These are phyloP conservation scores for Daldinia sp. DNA, from an alignment of 2,329 filamentous ascomycete species.

Conservation along the genomic window DNA sequence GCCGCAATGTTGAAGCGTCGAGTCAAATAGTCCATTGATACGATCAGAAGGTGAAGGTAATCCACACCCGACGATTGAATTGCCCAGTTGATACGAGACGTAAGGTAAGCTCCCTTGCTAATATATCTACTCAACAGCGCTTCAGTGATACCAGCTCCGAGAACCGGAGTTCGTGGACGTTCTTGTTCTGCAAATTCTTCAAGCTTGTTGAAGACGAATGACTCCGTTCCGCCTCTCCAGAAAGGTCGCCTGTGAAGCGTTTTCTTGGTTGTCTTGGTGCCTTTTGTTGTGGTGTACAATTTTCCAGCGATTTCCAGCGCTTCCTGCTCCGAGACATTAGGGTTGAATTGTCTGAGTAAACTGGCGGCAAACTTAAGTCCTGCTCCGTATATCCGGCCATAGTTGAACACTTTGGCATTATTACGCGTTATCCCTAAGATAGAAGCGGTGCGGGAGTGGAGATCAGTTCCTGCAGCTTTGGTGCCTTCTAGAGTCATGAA, in stretches of 20 bases:
- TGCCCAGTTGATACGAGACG: slow-evolving; percentile 97
- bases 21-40: slow-evolving; percentile 92
- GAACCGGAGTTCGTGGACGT: slow-evolving; percentile 84
- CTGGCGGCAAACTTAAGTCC: slow-evolving; percentile 93
- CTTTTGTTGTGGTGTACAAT: slow-evolving; percentile 90
- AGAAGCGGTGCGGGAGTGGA: slow-evolving; percentile 90
- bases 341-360: slow-evolving; percentile 92
- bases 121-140: slow-evolving; percentile 89
- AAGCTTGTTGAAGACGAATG: slow-evolving; percentile 96
- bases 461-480: slow-evolving; percentile 90
- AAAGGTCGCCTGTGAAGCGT: slow-evolving; percentile 77
- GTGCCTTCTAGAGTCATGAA: slow-evolving; percentile 99
- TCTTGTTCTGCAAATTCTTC: slow-evolving; percentile 98
- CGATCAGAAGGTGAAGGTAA: slow-evolving; percentile 92
- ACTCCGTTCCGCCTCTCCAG: slow-evolving; percentile 96
- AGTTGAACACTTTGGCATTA: slow-evolving; percentile 98
- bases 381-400: slow-evolving; percentile 98
- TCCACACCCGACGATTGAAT: slow-evolving; percentile 98
- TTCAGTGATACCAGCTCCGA: slow-evolving; percentile 95
- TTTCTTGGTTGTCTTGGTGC: slow-evolving; percentile 81
- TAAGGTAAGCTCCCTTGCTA: slow-evolving; percentile 90
- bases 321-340: slow-evolving; percentile 78
- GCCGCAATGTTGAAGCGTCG: slow-evolving; percentile 85
- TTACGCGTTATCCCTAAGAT: slow-evolving; percentile 95
- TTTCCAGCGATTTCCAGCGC: slow-evolving; percentile 79